Evolutionary conservation across 768 basidiomycete genomes (phyloP), one percentile per base, ranked within the genome.

Genomic region (Phylloporus sp.): DNA sequence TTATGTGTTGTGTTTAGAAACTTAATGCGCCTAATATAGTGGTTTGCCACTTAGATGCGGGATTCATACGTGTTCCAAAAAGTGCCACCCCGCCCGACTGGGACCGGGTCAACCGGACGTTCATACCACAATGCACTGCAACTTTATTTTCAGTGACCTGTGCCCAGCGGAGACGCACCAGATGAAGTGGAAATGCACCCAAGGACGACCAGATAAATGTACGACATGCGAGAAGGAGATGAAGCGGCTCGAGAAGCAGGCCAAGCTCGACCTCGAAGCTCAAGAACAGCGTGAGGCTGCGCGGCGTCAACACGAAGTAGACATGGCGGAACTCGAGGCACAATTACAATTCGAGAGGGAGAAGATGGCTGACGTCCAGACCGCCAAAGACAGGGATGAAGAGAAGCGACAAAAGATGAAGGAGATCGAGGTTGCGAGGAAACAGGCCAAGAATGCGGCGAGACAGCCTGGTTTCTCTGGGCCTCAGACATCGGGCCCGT

Each of bases 11-110:
- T 15, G 20, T 40, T 22, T 36, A 42, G 24, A 20, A 38, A 45
- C 5, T 43, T 47, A 10, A 47, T 36, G 13, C 4, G 7, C 42
- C 20, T 26, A 4, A 20, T 36, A n/a, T 47, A 86, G 85, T 55
- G 78, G 76, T 18, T 64, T 59, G 0, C 59, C 65, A 31, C 71
- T 88, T 2, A 72, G 59, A 8, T 86, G 85, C 56, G 72, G 73
- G 1, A 13, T 76, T 10, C 85, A 87, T 59, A 44, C 32, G 2
- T 88, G 85, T 57, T 72, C 78, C 2, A 81, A 75, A 0, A 85
- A 75, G 61, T 88, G 85, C 49, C 85, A 87, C 63, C 78, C 77
- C 48, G 50, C 12, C 61, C 55, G 42, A 78, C 79, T 54, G 77
- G 86, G 63, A 76, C 80, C 16, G 75, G 80, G 62, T 43, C 57